phyloP scores from a whole-genome alignment of 176 grass and related monocot species.

The Thalia dealbata region DNA sequence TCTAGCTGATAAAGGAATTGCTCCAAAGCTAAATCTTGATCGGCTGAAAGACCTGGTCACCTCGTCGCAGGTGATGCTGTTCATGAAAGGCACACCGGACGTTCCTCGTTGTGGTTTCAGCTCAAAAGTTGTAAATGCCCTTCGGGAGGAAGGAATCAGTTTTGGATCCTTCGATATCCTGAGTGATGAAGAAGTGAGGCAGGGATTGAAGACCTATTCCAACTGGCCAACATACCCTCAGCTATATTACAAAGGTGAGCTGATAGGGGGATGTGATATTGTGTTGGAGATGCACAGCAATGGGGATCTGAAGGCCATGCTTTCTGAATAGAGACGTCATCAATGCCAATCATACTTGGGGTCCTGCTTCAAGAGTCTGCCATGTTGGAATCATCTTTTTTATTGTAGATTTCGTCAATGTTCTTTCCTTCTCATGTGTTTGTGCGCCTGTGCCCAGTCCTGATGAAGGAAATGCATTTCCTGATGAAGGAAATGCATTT shows the following conservation, averaged over 20 bases:
- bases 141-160: conserved; percentile 53
- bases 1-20: conserved; percentile 53
- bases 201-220: conserved; percentile 77
- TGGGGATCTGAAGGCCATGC: conserved; percentile 58
- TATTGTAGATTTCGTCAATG: background rate
- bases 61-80: conserved; percentile 65
- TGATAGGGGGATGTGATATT: conserved; percentile 90
- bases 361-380: background rate
- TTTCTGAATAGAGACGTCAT: conserved; percentile 32
- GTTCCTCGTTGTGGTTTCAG: conserved; percentile 74
- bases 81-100: conserved; percentile 93
- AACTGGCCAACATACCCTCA: conserved; percentile 98
- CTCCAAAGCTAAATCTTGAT: conserved; percentile 39
- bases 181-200: conserved; percentile 65
- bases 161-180: conserved; percentile 89
- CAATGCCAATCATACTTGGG: background rate
- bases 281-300: conserved; percentile 65
- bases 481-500: background rate
- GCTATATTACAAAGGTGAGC: conserved; percentile 88
- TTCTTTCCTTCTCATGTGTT: background rate
- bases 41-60: conserved; percentile 40
- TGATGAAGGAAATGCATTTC: no score
- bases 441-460: background rate
- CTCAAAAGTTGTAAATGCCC: conserved; percentile 75
- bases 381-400: background rate